Evolutionary conservation across 2,329 filamentous ascomycete species (phyloP).

Genomic region (Arthroderma sp.): DNA sequence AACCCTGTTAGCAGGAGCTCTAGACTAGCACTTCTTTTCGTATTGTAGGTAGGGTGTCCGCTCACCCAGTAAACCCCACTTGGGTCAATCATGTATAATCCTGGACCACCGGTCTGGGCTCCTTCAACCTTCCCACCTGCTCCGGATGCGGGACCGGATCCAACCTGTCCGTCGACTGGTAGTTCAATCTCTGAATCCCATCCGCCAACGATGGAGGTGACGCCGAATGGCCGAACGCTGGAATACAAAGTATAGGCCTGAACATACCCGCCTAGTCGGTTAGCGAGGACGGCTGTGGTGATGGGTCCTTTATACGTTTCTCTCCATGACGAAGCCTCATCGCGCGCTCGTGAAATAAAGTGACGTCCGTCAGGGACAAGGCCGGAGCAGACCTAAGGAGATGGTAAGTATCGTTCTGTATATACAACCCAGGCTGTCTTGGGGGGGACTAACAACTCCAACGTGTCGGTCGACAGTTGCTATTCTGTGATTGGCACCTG

Average conservation of each 20-base stretch:
- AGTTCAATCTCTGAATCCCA: conserved; percentile 82
- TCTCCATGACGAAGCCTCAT: conserved; percentile 86
- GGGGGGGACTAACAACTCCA: conserved; percentile 58
- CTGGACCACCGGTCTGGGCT: conserved; percentile 74
- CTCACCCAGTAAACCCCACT: conserved; percentile 84
- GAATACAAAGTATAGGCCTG: conserved; percentile 97
- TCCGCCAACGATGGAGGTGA: conserved; percentile 85
- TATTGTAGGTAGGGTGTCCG: conserved; percentile 1
- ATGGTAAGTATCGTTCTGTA: conserved; percentile 2
- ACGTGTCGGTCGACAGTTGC: conserved; percentile 86
- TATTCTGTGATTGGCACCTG: conserved; percentile 93
- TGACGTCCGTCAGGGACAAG: conserved; percentile 90
- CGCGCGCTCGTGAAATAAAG: conserved; percentile 85
- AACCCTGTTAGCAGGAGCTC: conserved; percentile 14
- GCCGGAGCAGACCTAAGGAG: conserved; percentile 69
- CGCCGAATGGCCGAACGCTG: conserved; percentile 89
- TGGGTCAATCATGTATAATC: conserved; percentile 97
- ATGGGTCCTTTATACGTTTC: conserved; percentile 91
- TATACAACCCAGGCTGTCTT: conserved; percentile 1
- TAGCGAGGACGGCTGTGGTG: conserved; percentile 71
- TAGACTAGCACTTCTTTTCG: neutral
- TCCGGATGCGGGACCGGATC: conserved; percentile 62
- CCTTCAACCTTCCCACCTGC: conserved; percentile 69
- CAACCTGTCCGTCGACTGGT: conserved; percentile 82
- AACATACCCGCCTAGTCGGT: conserved; percentile 87